Evolutionary conservation across 2,329 filamentous ascomycete species (phyloP).

Genomic region (Zalaria sp.): DNA sequence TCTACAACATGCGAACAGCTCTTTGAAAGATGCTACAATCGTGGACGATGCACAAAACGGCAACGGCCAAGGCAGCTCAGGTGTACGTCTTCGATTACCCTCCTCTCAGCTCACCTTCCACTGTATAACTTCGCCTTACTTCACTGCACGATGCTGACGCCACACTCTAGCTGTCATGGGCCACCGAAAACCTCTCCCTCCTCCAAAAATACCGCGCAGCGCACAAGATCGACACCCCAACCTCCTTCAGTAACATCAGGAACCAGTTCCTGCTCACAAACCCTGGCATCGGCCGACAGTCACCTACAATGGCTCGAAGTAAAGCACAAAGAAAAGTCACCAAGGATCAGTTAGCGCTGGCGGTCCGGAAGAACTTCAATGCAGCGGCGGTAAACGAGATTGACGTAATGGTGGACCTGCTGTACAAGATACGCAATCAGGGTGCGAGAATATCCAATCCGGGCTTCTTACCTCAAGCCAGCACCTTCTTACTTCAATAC

Average conservation of each 20-base stretch:
- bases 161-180: not conserved
- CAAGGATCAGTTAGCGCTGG: slow-evolving; percentile 57
- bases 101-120: no score
- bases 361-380: slow-evolving; percentile 74
- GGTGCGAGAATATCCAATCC: slow-evolving; percentile 21
- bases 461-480: no score
- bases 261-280: slow-evolving; percentile 36
- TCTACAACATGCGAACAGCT: not conserved
- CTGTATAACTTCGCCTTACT: not conserved
- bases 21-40: not conserved
- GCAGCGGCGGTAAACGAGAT: slow-evolving; percentile 65
- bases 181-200: slow-evolving; percentile 16
- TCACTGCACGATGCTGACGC: not conserved
- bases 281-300: slow-evolving; percentile 51
- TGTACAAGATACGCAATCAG: slow-evolving; percentile 54
- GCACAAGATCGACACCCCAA: slow-evolving; percentile 56
- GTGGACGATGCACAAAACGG: not conserved
- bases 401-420: slow-evolving; percentile 66
- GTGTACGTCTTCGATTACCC: no score
- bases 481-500: not conserved
- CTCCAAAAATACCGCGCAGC: slow-evolving; percentile 65
- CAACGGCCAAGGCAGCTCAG: no score
- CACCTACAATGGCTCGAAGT: slow-evolving; percentile 60
- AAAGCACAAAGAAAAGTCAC: slow-evolving; percentile 51
- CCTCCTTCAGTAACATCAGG: slow-evolving; percentile 46